Percentiles rank a stretch among this genome's conserved stretches.
Conservation (phyloP, 768 basidiomycete species). For the Leccinum ochraceum region DNA sequence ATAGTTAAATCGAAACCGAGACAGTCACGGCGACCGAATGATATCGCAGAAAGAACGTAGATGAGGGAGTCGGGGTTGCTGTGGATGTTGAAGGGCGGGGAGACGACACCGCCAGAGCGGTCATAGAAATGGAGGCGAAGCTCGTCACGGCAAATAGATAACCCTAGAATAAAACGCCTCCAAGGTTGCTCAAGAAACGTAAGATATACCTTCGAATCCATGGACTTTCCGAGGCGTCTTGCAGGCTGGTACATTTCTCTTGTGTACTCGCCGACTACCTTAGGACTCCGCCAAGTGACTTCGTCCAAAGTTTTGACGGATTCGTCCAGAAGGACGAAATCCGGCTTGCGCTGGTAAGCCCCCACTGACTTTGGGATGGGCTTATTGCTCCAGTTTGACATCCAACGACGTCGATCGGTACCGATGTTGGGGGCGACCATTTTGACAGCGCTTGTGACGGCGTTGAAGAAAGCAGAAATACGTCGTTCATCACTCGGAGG, state of each 20-base stretch:
- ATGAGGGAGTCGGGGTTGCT: neutral
- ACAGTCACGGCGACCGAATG: neutral
- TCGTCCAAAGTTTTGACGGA: neutral
- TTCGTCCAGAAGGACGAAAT: neutral
- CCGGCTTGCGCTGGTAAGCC: neutral
- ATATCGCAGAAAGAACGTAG: neutral
- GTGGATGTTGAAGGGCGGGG: neutral
- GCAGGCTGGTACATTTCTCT: neutral
- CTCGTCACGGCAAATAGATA: neutral
- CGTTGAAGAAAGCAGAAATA: neutral
- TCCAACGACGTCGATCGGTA: neutral
- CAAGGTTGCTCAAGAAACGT: neutral
- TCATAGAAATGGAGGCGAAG: neutral
- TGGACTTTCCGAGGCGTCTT: neutral
- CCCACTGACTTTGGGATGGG: neutral
- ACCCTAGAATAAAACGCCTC: neutral
- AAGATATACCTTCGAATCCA: neutral
- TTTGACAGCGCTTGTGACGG: neutral
- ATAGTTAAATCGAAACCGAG: neutral
- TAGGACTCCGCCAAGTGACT: neutral
- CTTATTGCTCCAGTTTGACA: neutral
- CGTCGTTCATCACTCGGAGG: neutral
- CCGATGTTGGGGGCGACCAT: neutral
- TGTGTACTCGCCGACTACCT: neutral
- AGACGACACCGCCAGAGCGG: neutral